Evolutionary conservation across 345 rosid genomes (phyloP).

Genomic region (Bruguiera gymnorhiza): DNA sequence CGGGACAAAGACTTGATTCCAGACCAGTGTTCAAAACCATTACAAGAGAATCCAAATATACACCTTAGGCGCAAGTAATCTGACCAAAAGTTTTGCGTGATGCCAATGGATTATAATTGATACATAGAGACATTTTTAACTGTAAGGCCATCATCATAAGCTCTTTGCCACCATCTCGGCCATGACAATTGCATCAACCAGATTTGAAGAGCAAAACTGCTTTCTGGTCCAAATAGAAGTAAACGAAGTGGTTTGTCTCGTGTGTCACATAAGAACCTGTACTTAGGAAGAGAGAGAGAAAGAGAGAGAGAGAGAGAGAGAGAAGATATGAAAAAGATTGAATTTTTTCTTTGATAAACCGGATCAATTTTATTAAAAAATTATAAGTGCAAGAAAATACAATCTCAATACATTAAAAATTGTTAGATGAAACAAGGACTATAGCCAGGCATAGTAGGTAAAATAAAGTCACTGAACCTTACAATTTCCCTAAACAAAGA

Average conservation of each 20-base stretch:
- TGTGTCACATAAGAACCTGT: slow-evolving; percentile 96
- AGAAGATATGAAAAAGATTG: neutral
- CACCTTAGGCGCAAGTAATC: slow-evolving; percentile 27
- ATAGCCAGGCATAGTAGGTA: too few species aligned
- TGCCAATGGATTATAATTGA: slow-evolving; percentile 15
- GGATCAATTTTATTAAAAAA: too few species aligned
- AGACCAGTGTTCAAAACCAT: neutral
- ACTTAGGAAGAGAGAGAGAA: neutral
- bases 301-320: too few species aligned
- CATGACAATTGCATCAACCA: slow-evolving; percentile 30
- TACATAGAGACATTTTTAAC: slow-evolving; percentile 33
- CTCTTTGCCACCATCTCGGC: neutral
- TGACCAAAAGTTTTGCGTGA: slow-evolving; percentile 18
- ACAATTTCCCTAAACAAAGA: neutral
- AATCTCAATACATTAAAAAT: too few species aligned
- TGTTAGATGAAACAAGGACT: too few species aligned
- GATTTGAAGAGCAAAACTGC: slow-evolving; percentile 97
- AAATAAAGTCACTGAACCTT: neutral
- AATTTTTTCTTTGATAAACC: too few species aligned
- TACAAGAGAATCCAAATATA: slow-evolving; percentile 29
- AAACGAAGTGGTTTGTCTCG: slow-evolving; percentile 93
- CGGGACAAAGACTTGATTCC: neutral
- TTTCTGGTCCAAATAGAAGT: slow-evolving; percentile 91
- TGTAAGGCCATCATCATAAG: slow-evolving; percentile 13
- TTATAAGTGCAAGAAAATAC: too few species aligned